Conservation (phyloP, 2,329 filamentous ascomycete genomes). For the Diaporthe capsici region DNA sequence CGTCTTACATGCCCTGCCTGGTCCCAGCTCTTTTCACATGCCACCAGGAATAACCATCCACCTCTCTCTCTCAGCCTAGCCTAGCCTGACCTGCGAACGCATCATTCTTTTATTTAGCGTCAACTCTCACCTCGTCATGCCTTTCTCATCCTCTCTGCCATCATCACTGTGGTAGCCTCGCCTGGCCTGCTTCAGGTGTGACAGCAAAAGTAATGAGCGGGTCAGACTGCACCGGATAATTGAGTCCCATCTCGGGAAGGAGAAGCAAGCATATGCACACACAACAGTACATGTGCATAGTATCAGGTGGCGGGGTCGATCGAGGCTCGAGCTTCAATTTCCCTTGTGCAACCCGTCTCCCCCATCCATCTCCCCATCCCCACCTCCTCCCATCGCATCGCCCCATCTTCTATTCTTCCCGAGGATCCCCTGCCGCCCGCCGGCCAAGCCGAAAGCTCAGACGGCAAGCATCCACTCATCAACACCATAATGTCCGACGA, state of each 20-base stretch:
- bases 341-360: constrained; percentile 10
- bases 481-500: constrained; percentile 43
- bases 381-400: constrained; percentile 13
- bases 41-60: constrained; percentile 1
- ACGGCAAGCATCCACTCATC: constrained; percentile 1
- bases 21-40: constrained; percentile 13
- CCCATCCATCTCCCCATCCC: constrained; percentile 11
- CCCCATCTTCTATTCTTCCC: constrained; percentile 16
- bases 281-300: constrained; percentile 16
- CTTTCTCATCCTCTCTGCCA: too few relatives aligned
- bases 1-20: constrained; percentile 12
- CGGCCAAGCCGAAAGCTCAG: constrained; percentile 23
- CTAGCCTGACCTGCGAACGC: background rate
- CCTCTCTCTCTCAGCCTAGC: background rate
- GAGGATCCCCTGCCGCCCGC: constrained; percentile 5
- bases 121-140: background rate
- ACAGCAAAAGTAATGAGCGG: background rate
- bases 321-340: constrained; percentile 30
- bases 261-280: background rate
- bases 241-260: background rate
- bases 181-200: background rate
- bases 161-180: background rate
- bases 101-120: background rate
- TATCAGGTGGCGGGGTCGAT: constrained; percentile 28
- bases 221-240: background rate